phyloP scores from a whole-genome alignment of 371 early-diverging fungal species.

The Blyttiomyces sp. region DNA sequence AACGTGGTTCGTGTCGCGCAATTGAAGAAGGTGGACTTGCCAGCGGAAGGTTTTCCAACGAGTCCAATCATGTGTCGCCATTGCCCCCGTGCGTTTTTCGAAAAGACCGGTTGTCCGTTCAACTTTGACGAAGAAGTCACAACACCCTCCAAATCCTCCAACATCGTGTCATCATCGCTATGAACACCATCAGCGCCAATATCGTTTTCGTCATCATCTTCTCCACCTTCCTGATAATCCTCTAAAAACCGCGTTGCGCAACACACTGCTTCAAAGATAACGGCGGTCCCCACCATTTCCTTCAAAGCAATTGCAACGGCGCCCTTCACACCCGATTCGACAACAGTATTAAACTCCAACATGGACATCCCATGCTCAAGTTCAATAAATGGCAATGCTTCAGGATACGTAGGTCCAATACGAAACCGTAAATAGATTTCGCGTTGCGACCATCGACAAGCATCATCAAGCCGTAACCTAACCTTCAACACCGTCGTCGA shows the following conservation, averaged over 20 bases:
- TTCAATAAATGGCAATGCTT: background rate
- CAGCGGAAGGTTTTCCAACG: constrained; percentile 73
- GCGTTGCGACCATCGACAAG: background rate
- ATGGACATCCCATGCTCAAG: constrained; percentile 13
- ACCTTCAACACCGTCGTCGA: background rate
- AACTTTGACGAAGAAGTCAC: background rate
- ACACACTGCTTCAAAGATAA: constrained; percentile 16
- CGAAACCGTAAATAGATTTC: constrained; percentile 1
- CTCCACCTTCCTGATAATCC: constrained; percentile 3
- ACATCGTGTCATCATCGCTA: background rate
- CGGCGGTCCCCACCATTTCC: constrained; percentile 4
- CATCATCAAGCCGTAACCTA: background rate
- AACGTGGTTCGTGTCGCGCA: constrained; percentile 34
- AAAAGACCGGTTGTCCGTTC: background rate
- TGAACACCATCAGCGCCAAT: background rate
- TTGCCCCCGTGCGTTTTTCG: constrained; percentile 19
- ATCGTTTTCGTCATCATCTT: background rate
- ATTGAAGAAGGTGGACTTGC: constrained; percentile 41
- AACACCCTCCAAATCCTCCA: background rate
- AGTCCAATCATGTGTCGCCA: constrained; percentile 26
- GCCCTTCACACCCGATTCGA: background rate
- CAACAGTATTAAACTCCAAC: constrained; percentile 12
- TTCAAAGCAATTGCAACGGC: background rate
- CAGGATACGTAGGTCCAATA: constrained; percentile 10
- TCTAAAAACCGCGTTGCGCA: constrained; percentile 9